phyloP scores from a whole-genome alignment of 2,329 filamentous ascomycete genomes.

The Sporothrix pallida region DNA sequence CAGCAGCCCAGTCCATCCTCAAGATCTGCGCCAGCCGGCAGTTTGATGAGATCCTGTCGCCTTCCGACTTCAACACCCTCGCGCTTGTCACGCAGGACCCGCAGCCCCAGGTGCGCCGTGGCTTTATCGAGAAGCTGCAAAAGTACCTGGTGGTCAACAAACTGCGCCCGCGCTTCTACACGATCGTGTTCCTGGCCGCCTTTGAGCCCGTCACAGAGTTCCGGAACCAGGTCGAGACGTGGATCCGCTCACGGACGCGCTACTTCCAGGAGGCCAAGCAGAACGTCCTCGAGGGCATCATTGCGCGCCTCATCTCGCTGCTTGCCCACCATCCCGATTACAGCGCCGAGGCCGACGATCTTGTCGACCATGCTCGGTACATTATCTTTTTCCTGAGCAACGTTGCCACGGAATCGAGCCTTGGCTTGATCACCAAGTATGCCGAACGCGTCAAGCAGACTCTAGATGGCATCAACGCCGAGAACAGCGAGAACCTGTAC shows the following conservation, averaged over 20 bases:
- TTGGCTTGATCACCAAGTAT: conserved; percentile 88
- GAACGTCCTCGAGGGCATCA: conserved; percentile 76
- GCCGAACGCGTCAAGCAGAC: conserved; percentile 93
- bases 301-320: conserved; percentile 83
- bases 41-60: conserved; percentile 76
- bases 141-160: conserved; percentile 81
- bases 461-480: conserved; percentile 73
- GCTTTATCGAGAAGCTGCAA: conserved; percentile 84
- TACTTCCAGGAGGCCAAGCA: conserved; percentile 65
- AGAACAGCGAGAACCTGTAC: conserved; percentile 76
- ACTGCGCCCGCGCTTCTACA: conserved; percentile 80
- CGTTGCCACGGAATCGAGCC: conserved; percentile 83
- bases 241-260: conserved; percentile 82
- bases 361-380: conserved; percentile 85
- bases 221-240: conserved; percentile 78
- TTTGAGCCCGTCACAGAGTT: conserved; percentile 81
- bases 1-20: conserved; percentile 78
- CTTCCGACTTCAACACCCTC: conserved; percentile 78
- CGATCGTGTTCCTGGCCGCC: conserved; percentile 85
- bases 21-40: conserved; percentile 81
- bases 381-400: conserved; percentile 86
- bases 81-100: conserved; percentile 82
- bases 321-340: conserved; percentile 96
- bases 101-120: conserved; percentile 72
- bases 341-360: conserved; percentile 65